These are phyloP conservation scores for Taphrina communis DNA, from an alignment of 1,139 yeast species.

Conservation along the genomic window DNA sequence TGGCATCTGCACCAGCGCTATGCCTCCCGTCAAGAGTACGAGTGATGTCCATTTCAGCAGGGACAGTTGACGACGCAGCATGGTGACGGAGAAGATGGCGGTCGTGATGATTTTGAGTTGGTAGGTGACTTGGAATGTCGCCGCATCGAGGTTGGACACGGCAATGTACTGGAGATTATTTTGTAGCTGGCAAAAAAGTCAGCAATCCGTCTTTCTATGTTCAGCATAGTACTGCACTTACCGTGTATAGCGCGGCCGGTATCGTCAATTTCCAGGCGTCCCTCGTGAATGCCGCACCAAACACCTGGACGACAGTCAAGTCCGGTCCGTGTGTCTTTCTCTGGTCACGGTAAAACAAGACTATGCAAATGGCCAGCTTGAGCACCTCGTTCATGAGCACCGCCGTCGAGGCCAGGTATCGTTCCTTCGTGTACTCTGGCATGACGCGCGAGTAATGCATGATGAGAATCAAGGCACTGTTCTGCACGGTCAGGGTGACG, in stretches of 20 bases:
- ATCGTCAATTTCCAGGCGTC: slow-evolving; percentile 56
- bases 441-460: slow-evolving; percentile 57
- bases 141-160: slow-evolving; percentile 55
- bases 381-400: slow-evolving; percentile 55
- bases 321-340: slow-evolving; percentile 28
- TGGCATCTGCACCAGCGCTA: slow-evolving; percentile 56
- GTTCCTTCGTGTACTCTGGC: slow-evolving; percentile 51
- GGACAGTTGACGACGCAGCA: slow-evolving; percentile 51
- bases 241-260: slow-evolving; percentile 55
- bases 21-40: slow-evolving; percentile 53
- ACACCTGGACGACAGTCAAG: slow-evolving; percentile 21
- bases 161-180: slow-evolving; percentile 56
- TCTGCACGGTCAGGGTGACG: slow-evolving; percentile 52
- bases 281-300: slow-evolving; percentile 51
- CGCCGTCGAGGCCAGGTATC: slow-evolving; percentile 56
- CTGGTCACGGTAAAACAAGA: slow-evolving; percentile 45
- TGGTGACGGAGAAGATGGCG: slow-evolving; percentile 56
- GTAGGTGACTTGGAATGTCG: slow-evolving; percentile 56
- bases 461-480: slow-evolving; percentile 52
- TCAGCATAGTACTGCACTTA: neutral
- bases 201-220: no score
- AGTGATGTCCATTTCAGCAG: slow-evolving; percentile 53
- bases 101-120: slow-evolving; percentile 56
- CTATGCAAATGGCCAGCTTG: slow-evolving; percentile 52
- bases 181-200: slow-evolving; percentile 48